A percentile compares a stretch with the other conserved stretches of the same genome.
phyloP scores from a whole-genome alignment of 257 asterid species.

The Solanum infundibuliforme region DNA sequence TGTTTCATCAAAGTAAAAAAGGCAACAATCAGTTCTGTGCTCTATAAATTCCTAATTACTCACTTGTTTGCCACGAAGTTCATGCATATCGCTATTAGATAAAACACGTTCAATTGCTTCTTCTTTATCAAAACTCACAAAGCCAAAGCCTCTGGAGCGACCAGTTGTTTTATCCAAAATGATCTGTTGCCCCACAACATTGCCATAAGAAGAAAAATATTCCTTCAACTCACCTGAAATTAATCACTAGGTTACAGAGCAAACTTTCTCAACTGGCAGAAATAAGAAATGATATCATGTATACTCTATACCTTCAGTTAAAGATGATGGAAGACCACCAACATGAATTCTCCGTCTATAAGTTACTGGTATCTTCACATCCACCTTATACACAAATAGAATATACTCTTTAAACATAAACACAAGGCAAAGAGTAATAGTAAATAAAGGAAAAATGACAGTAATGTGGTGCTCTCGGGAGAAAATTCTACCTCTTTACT shows the following conservation, averaged over 20 bases:
- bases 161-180: slow-evolving; percentile 82
- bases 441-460: not conserved
- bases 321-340: slow-evolving; percentile 74
- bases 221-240: slow-evolving; percentile 65
- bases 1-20: slow-evolving; percentile 6
- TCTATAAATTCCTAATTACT: slow-evolving; percentile 14
- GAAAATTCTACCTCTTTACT: slow-evolving; percentile 60
- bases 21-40: not conserved
- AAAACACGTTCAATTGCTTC: slow-evolving; percentile 78
- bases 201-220: slow-evolving; percentile 79
- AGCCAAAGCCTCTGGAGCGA: slow-evolving; percentile 94
- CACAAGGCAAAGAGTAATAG: not conserved
- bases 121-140: slow-evolving; percentile 87
- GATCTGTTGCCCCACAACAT: slow-evolving; percentile 69
- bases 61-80: slow-evolving; percentile 87
- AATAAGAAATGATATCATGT: not conserved
- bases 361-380: slow-evolving; percentile 87
- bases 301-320: slow-evolving; percentile 50
- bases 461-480: not conserved
- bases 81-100: slow-evolving; percentile 79
- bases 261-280: not conserved
- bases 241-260: not conserved
- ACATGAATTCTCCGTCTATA: slow-evolving; percentile 85
- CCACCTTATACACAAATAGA: slow-evolving; percentile 41
- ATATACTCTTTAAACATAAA: not conserved